Percentiles rank a stretch among this genome's conserved stretches.
Conservation (phyloP, 1,139 yeast genomes). For the Suhomyces taliae region DNA sequence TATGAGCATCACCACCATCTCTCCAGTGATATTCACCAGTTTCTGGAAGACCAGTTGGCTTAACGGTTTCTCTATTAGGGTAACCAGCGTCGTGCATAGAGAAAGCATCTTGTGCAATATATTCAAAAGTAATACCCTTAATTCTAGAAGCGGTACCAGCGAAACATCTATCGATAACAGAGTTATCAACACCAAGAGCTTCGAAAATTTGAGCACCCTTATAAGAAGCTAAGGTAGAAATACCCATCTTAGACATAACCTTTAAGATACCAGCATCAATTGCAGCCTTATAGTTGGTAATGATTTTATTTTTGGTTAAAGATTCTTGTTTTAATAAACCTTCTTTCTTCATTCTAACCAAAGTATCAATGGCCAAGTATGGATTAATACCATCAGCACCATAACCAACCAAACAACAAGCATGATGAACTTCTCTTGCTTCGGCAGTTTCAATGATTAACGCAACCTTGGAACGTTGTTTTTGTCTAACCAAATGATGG, state of each 20-base stretch:
- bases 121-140: slow-evolving; percentile 92
- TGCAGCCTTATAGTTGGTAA: slow-evolving; percentile 77
- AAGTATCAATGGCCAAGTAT: slow-evolving; percentile 86
- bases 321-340: slow-evolving; percentile 63
- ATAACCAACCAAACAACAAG: slow-evolving; percentile 91
- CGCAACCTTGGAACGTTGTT: slow-evolving; percentile 95
- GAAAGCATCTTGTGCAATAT: slow-evolving; percentile 94
- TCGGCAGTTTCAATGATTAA: slow-evolving; percentile 90
- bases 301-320: slow-evolving; percentile 57
- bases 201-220: slow-evolving; percentile 99
- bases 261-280: slow-evolving; percentile 89
- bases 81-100: slow-evolving; percentile 90
- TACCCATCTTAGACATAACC: slow-evolving; percentile 99
- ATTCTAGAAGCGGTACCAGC: slow-evolving; percentile 98
- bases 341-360: slow-evolving; percentile 81
- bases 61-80: slow-evolving; percentile 72
- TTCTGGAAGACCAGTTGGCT: slow-evolving; percentile 80
- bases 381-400: slow-evolving; percentile 98
- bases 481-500: slow-evolving; percentile 92
- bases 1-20: slow-evolving; percentile 96
- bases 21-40: slow-evolving; percentile 98
- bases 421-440: slow-evolving; percentile 96
- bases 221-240: slow-evolving; percentile 93
- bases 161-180: slow-evolving; percentile 93
- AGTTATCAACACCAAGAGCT: slow-evolving; percentile 92